Base-by-base conservation (phyloP, 208 protist genomes). In the Trypanosomatidae sp. region DNA sequence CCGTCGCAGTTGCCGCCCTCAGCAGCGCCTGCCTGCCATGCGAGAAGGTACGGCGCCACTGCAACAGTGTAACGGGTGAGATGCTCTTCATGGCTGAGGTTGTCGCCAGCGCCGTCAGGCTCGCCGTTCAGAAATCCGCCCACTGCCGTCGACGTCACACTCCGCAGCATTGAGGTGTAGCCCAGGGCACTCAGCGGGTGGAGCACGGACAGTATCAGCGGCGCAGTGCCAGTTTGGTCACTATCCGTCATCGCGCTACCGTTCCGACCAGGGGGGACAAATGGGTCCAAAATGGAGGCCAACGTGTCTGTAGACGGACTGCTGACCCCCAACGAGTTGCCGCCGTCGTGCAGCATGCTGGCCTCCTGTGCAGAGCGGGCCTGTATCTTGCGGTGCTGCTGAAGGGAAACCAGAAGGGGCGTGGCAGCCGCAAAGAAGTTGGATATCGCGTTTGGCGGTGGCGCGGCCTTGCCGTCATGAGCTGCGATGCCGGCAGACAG, bases 181-280 rank as follows among this genome's bases (percentile, higher is more conserved):
- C 81, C 84, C 13, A 87, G 39, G 8, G 81, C 76, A n/a, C 78
- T 76, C 66, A 89, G 46, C 44, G 86, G 70, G 39, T 85, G 81
- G 49, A 71, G 74, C 28, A 83, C 77, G 10, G 76, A 77, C 44
- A 91, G 64, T 44, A 91, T 62, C 49, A 81, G 62, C 22, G 73
- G 39, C 12, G 33, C 55, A 22, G 22, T 33, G 22, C 3, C 53
- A 41, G 59, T 49, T 58, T 49, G 25, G 25, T 52, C 25, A 43
- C 17, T 36, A 22, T 22, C 44, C 12, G 64, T 39, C 17, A 6
- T 39, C 44, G 19, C 25, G 19, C 43, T 28, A 39, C 25, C 28
- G 64, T 22, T 19, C 7, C 19, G 7, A 15, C 47, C 30, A 41
- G 44, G 17, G 47, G 25, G 30, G 17, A 49, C 6, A 56, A 41